Conservation (phyloP, 805 yeast species). For the Sporopachydermia quercuum region DNA sequence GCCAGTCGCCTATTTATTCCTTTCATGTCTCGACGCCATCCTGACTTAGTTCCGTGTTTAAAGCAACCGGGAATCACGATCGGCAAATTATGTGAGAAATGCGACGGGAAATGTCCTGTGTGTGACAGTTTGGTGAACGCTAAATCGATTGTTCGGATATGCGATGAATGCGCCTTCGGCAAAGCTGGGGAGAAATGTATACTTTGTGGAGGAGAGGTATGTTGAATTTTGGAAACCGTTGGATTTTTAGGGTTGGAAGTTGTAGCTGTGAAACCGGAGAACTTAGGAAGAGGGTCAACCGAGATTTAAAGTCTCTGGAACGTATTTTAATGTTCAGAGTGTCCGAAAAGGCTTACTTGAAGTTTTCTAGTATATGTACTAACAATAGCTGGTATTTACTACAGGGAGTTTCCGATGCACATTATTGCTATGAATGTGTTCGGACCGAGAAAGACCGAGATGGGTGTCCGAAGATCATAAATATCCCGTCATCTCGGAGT, state of each 20-base stretch:
- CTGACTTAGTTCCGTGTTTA: constrained; percentile 70
- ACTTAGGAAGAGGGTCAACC: too few relatives aligned
- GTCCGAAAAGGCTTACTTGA: too few relatives aligned
- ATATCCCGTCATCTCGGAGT: constrained; percentile 61
- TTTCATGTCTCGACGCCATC: constrained; percentile 88
- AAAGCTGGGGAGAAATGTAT: constrained; percentile 50
- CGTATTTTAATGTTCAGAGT: too few relatives aligned
- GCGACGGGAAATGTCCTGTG: constrained; percentile 85
- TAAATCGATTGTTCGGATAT: constrained; percentile 47
- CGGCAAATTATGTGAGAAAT: constrained; percentile 66
- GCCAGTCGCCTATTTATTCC: too few relatives aligned
- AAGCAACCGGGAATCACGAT: constrained; percentile 65
- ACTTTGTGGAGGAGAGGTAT: constrained; percentile 44
- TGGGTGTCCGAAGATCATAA: constrained; percentile 80
- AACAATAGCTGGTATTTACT: too few relatives aligned
- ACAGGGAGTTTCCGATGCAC: constrained; percentile 53
- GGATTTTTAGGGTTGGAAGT: too few relatives aligned
- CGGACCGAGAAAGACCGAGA: constrained; percentile 66
- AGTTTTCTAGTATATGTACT: too few relatives aligned
- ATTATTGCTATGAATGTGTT: constrained; percentile 78
- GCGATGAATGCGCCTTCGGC: constrained; percentile 79
- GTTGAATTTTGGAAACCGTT: not conserved
- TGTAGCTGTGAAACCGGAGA: too few relatives aligned
- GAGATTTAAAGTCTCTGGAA: too few relatives aligned
- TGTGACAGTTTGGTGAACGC: constrained; percentile 82